phyloP scores from a whole-genome alignment of 768 basidiomycete genomes.

The Paxillus involutus region DNA sequence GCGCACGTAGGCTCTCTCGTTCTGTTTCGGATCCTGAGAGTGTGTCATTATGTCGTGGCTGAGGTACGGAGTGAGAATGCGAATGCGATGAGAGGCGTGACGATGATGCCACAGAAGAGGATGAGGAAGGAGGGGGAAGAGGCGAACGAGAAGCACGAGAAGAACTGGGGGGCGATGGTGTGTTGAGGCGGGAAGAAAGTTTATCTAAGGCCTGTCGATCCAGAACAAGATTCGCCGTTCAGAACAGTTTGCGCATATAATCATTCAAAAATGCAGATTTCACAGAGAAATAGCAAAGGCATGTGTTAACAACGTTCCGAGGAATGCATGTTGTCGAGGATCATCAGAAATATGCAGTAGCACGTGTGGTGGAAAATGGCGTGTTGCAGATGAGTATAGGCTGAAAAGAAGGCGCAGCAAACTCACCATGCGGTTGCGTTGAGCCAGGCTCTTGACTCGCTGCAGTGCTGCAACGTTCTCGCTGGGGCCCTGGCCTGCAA shows the following conservation, averaged over 20 bases:
- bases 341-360: slow-evolving; percentile 19
- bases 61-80: slow-evolving; percentile 26
- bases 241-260: slow-evolving; percentile 19
- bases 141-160: slow-evolving; percentile 39
- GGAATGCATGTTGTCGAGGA: slow-evolving; percentile 5
- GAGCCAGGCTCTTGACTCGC: slow-evolving; percentile 66
- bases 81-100: slow-evolving; percentile 37
- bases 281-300: slow-evolving; percentile 4
- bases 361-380: slow-evolving; percentile 32
- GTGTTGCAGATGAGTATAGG: slow-evolving; percentile 20
- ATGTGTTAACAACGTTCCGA: slow-evolving; percentile 2
- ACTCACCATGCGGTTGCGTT: slow-evolving; percentile 73
- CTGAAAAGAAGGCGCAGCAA: slow-evolving; percentile 16
- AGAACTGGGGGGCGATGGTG: slow-evolving; percentile 50
- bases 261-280: slow-evolving; percentile 5
- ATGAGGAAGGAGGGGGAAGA: slow-evolving; percentile 32
- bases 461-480: slow-evolving; percentile 62
- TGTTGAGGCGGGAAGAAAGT: slow-evolving; percentile 57
- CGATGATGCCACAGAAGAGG: slow-evolving; percentile 35
- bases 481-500: slow-evolving; percentile 39
- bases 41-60: slow-evolving; percentile 31
- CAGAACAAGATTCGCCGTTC: not conserved
- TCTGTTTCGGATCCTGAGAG: slow-evolving; percentile 84
- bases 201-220: slow-evolving; percentile 61
- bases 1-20: slow-evolving; percentile 52